These are phyloP conservation scores for Colletotrichum cuscutae DNA, from an alignment of 2,329 filamentous ascomycete genomes.

Conservation along the genomic window DNA sequence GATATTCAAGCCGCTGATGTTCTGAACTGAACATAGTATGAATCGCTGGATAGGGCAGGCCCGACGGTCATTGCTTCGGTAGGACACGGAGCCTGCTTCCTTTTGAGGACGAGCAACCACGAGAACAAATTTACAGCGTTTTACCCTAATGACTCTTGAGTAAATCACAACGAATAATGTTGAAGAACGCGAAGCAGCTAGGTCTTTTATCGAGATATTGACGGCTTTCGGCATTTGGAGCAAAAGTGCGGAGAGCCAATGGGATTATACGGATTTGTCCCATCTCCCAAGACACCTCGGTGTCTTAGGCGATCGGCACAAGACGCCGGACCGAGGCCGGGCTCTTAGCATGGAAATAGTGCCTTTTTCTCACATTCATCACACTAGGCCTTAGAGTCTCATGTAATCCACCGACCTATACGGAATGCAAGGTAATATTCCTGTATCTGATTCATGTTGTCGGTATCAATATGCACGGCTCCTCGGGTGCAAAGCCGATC, in stretches of 20 bases:
- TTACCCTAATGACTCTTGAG: not conserved
- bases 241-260: not conserved
- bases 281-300: conserved; percentile 32
- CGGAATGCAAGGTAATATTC: not conserved
- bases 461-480: not conserved
- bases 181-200: not conserved
- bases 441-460: not conserved
- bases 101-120: not conserved
- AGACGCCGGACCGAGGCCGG: not conserved
- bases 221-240: not conserved
- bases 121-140: not conserved
- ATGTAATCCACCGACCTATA: not conserved
- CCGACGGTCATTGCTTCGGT: too few relatives aligned
- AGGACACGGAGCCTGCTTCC: not conserved
- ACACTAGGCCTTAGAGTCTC: not conserved
- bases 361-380: not conserved
- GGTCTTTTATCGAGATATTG: not conserved
- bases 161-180: not conserved
- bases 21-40: not conserved
- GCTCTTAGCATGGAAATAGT: not conserved
- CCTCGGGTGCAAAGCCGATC: not conserved
- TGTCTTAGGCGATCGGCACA: not conserved
- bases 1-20: not conserved
- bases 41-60: not conserved
- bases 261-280: not conserved